These are phyloP conservation scores for Omphalea diandra DNA, from an alignment of 441 rosid species.

Conservation along the genomic window DNA sequence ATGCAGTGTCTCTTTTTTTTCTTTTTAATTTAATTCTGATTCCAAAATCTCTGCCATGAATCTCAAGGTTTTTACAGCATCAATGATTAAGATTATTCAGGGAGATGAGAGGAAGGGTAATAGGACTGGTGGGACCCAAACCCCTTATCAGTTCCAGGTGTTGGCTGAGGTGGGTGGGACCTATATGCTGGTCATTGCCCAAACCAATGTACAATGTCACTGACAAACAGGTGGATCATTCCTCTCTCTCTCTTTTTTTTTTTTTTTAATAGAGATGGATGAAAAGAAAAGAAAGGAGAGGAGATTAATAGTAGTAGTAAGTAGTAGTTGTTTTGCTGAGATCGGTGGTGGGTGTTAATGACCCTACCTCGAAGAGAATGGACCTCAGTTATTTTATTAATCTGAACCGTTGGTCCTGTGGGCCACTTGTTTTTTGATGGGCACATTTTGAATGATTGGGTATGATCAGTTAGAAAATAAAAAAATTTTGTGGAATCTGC, in stretches of 20 bases:
- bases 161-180: slow-evolving; percentile 62
- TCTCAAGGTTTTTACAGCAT: slow-evolving; percentile 41
- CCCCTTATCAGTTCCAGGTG: slow-evolving; percentile 67
- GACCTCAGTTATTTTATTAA: slow-evolving; percentile 26
- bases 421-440: slow-evolving; percentile 30
- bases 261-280: neutral
- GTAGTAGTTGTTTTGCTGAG: slow-evolving; percentile 22
- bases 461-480: slow-evolving; percentile 26
- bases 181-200: slow-evolving; percentile 55
- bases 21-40: slow-evolving; percentile 4
- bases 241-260: no score
- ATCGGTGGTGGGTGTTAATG: slow-evolving; percentile 45
- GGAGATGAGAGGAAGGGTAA: slow-evolving; percentile 6
- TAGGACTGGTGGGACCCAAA: slow-evolving; percentile 35
- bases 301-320: neutral
- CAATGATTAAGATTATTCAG: slow-evolving; percentile 42
- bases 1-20: no score
- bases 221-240: slow-evolving; percentile 82
- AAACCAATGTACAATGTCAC: slow-evolving; percentile 57
- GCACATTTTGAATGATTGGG: slow-evolving; percentile 50
- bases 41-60: slow-evolving; percentile 34
- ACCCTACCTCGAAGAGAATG: slow-evolving; percentile 28
- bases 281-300: neutral
- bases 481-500: slow-evolving; percentile 27
- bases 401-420: slow-evolving; percentile 38